Base-by-base conservation (phyloP, 1,284 basidiomycete genomes). In the Trichosporon sp. region DNA sequence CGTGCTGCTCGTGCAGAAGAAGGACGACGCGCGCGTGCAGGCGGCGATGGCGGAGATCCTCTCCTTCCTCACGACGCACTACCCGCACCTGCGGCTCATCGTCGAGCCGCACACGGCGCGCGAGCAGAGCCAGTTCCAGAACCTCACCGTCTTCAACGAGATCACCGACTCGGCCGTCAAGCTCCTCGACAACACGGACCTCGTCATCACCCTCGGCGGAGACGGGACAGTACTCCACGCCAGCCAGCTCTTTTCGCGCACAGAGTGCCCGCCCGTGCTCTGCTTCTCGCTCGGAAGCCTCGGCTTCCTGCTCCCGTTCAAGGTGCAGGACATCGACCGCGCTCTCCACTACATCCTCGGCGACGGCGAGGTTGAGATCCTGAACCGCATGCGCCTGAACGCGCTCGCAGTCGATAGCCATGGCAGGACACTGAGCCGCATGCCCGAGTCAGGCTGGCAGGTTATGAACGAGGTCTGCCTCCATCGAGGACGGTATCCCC, bases 391-490 rank as follows among this genome's bases (percentile, higher is more conserved):
- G 92, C 87, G 93, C 5, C 83, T 96, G 27, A 90, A 91, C 4
- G 94, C 92, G 76, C 88, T 87, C 27, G 91, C 94, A 74, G 88
- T 89, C 65, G 87, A 90, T 74, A 83, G 86, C 23, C 85, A 89
- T 23, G 87, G 89, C 0, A 82, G 83, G 29, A 85, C 87, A 63
- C 88, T 91, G 66, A 85, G 56, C 18, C 56, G 56, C 18, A 60
- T 60, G 56, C 56, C 56, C 29, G 56, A 60, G 56, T 31, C 56
- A 1, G 94, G 92, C 72, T 93, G 92, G 89, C 95, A 98, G 82
- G 93, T 97, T 38, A 96, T 98, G 93, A 98, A 98, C 78, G 96
- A 98, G 83, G 89, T 98, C 67, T 90, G 93, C 11, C 85, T 98
- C 25, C 96, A 98, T 81, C 89, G 95, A 25, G 95, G 95, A 4